Base-by-base conservation (phyloP, 2,329 filamentous ascomycete genomes). In the Clonostachys rosea region DNA sequence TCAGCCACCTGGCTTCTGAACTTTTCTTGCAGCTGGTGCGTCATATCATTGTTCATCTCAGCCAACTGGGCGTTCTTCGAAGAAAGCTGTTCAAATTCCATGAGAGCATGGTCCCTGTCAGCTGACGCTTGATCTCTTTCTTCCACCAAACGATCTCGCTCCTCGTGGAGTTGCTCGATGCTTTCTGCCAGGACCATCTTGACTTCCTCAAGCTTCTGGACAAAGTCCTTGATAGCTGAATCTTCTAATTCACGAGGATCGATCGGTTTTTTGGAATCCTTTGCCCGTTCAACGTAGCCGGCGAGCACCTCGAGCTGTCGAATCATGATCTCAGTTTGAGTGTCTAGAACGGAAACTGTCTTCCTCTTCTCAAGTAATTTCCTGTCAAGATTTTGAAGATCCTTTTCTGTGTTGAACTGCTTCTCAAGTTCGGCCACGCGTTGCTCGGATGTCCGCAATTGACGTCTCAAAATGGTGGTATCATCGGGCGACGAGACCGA, bases 11-110 rank as follows among this genome's bases (percentile, higher is more conserved):
- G 91, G 42, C 84, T 85, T 70, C 95, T 95, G 74, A 96, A 95
- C 33, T 91, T 81, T 59, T 88, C 90, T 64, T 97, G 92, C 50
- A 97, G 96, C 61, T 91, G 90, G 59, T 95, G 89, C 5, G 95
- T 91, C 47, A 99, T 75, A 61, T 96, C 89, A 58, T 96, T 95
- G 70, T 99, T 97, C 75, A 97, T 83, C 59, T 96, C 90, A 30
- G 89, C 87, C 50, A 99, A 78, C 69, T 97, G 92, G 1, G 89
- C 87, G 63, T 99, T 99, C 75, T 96, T 96, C 48, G 86, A 87
- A 11, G 90, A 95, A 41, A 99, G 74, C 60, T 95, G 90, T 70
- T 97, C 94, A 60, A 96, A 97, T 61, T 99, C 94, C 59, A 95
- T 83, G 58, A 96, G 85, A 13, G 90, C 91, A 62, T 94, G 90